phyloP scores from a whole-genome alignment of 208 protist species.

The Trypanosoma mega region DNA sequence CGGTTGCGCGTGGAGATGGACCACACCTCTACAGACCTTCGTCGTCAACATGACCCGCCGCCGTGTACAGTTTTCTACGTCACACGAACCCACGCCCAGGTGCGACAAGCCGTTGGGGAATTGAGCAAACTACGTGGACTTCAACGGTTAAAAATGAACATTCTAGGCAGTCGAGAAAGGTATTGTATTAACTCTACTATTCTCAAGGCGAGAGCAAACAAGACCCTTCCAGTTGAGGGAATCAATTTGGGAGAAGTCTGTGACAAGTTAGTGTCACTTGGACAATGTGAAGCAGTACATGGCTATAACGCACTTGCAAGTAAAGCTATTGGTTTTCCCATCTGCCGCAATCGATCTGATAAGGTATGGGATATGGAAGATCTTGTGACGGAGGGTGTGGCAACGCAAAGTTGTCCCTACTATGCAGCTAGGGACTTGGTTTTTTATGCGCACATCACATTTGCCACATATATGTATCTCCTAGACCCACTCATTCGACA shows the following conservation, averaged over 20 bases:
- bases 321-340: constrained; percentile 40
- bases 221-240: constrained; percentile 54
- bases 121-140: constrained; percentile 79
- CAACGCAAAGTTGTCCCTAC: constrained; percentile 90
- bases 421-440: constrained; percentile 88
- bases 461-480: constrained; percentile 98
- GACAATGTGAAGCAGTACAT: constrained; percentile 62
- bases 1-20: constrained; percentile 54
- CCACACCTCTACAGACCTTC: constrained; percentile 48
- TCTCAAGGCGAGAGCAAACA: constrained; percentile 39
- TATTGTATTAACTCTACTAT: constrained; percentile 92
- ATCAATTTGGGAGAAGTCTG: constrained; percentile 87
- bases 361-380: constrained; percentile 93
- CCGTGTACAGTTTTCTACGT: constrained; percentile 93
- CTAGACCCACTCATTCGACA: constrained; percentile 92
- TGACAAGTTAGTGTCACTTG: constrained; percentile 75
- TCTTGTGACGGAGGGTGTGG: constrained; percentile 70
- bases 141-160: constrained; percentile 73
- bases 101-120: constrained; percentile 94
- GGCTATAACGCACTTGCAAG: constrained; percentile 53
- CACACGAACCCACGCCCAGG: constrained; percentile 96
- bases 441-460: constrained; percentile 90
- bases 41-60: constrained; percentile 45
- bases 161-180: constrained; percentile 94
- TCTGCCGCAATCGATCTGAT: constrained; percentile 26